Conservation (phyloP, 805 yeast species). For the Brettanomyces naardenensis region DNA sequence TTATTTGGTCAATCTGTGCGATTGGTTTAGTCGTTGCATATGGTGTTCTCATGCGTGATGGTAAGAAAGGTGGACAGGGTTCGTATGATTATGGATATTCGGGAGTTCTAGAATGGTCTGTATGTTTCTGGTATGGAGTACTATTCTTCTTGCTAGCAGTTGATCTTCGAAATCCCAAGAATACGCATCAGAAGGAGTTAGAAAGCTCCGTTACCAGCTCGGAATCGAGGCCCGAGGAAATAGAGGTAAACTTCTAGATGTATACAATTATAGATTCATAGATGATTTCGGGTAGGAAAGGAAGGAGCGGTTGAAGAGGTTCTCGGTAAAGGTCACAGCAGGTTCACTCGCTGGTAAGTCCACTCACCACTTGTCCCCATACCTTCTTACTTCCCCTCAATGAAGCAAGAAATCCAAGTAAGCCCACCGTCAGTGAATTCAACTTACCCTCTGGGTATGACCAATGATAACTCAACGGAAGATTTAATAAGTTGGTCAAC, state of each 20-base stretch:
- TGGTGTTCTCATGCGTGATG: conserved; percentile 29
- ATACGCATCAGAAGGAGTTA: conserved; percentile 12
- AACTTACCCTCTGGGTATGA: conserved; percentile 27
- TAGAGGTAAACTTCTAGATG: background rate
- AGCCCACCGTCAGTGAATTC: conserved; percentile 24
- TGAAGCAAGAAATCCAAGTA: conserved; percentile 24
- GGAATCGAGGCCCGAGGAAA: too few relatives aligned
- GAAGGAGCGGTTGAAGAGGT: too few relatives aligned
- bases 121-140: conserved; percentile 80
- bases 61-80: conserved; percentile 12
- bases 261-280: too few relatives aligned
- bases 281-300: too few relatives aligned
- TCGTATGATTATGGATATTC: conserved; percentile 38
- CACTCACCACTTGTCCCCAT: background rate
- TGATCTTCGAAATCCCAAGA: conserved; percentile 40
- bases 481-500: conserved; percentile 25
- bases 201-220: background rate
- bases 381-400: background rate
- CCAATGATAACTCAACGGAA: conserved; percentile 32
- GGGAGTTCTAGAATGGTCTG: conserved; percentile 76
- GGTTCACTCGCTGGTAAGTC: too few relatives aligned
- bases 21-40: conserved; percentile 63
- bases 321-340: too few relatives aligned
- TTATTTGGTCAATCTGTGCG: conserved; percentile 60
- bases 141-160: conserved; percentile 53